Evolutionary conservation across 2,329 filamentous ascomycete species (phyloP), one percentile per base, ranked within the genome.

Genomic region (Colletotrichum horii): DNA sequence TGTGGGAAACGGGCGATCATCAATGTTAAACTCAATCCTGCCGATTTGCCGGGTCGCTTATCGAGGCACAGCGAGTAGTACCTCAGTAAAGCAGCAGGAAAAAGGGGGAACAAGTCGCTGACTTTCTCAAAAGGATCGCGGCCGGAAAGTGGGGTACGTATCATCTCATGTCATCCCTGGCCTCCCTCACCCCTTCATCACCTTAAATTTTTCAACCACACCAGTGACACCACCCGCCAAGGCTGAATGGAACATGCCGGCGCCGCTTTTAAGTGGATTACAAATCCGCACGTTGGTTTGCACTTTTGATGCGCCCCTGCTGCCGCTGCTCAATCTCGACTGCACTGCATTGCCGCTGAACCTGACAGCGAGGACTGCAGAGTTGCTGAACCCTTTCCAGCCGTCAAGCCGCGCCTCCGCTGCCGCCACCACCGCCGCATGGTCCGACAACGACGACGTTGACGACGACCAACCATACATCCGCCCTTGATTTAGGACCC

Each of bases 201-300:
- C 58, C 58, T 61, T 61, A 61, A 61, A 28, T 61, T 61, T 61
- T 24, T 61, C 26, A 30, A 64, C 26, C 32, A 64, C 30, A 36
- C 19, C 60, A 62, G 24, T 32, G 26, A 30, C 58, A 26, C 32
- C 12, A 14, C 16, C 60, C 19, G 14, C 58, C 26, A 48, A 62
- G 48, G 48, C 60, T 52, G 28, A 60, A 60, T 71, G 61, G 67
- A 71, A 55, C 28, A 26, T 61, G 30, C 36, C 24, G 36, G 71
- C 7, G 24, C 72, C 61, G 22, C 19, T 75, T 75, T 75, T 66
- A 24, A 72, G 70, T 73, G 72, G 72, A 75, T 75, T 73, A 73
- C 69, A 73, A 75, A 75, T 75, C 73, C 32, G 28, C 15, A 15
- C 36, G 56, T 67, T 56, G 58, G 32, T 30, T 34, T 64, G 22